phyloP scores from a whole-genome alignment of 2,329 filamentous ascomycete genomes.

The Ophiostoma tasmaniense region DNA sequence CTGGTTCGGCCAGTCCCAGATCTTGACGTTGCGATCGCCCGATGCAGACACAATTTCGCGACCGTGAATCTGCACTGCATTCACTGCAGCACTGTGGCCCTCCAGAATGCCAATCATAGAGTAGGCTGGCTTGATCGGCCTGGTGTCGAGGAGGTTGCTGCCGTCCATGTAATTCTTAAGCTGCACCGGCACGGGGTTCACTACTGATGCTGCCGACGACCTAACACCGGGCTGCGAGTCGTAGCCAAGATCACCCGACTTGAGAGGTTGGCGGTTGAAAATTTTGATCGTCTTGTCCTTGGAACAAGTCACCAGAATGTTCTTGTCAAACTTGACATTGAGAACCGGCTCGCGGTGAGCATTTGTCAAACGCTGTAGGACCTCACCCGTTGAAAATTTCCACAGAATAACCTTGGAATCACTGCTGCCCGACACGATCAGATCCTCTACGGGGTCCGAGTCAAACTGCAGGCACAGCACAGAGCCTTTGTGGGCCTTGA shows the following conservation, averaged over 20 bases:
- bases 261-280: slow-evolving; percentile 72
- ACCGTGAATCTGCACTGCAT: slow-evolving; percentile 83
- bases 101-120: slow-evolving; percentile 69
- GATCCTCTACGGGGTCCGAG: slow-evolving; percentile 72
- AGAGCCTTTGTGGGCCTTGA: slow-evolving; percentile 72
- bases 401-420: slow-evolving; percentile 86
- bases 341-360: slow-evolving; percentile 88
- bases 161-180: slow-evolving; percentile 45
- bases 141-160: slow-evolving; percentile 36
- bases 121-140: slow-evolving; percentile 55
- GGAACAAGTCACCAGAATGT: slow-evolving; percentile 89
- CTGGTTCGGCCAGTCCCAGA: slow-evolving; percentile 84
- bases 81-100: slow-evolving; percentile 86
- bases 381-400: slow-evolving; percentile 83
- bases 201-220: slow-evolving; percentile 27
- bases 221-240: slow-evolving; percentile 22
- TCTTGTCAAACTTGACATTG: slow-evolving; percentile 84
- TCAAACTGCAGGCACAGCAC: slow-evolving; percentile 96
- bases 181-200: slow-evolving; percentile 45
- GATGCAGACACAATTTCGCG: slow-evolving; percentile 89
- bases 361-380: slow-evolving; percentile 63
- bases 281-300: slow-evolving; percentile 97
- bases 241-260: slow-evolving; percentile 51
- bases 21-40: slow-evolving; percentile 84
- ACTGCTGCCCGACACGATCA: slow-evolving; percentile 92